These are phyloP conservation scores for Xerocomus brunneocitrinus DNA, from an alignment of 768 basidiomycete species.

Conservation along the genomic window DNA sequence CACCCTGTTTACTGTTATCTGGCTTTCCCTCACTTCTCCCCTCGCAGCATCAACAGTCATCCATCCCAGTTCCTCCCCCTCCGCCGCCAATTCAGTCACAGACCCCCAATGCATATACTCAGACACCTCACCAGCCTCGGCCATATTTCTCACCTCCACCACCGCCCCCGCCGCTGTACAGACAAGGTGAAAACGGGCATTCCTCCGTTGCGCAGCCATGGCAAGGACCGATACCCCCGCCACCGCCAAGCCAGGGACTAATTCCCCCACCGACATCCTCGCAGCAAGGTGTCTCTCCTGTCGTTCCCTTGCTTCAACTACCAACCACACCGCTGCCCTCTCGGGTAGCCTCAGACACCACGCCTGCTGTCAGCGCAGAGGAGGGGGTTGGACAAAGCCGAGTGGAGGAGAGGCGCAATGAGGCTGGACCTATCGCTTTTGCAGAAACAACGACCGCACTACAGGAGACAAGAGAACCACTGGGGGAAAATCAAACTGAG, in stretches of 20 bases:
- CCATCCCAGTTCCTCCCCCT: constrained; percentile 17
- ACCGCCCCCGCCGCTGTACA: constrained; percentile 9
- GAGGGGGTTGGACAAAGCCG: constrained; percentile 37
- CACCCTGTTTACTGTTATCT: not conserved
- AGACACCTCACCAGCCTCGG: constrained; percentile 18
- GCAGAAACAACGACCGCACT: not conserved
- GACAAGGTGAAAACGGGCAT: not conserved
- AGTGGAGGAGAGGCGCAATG: constrained; percentile 33
- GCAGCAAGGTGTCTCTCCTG: not conserved
- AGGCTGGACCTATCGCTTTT: not conserved
- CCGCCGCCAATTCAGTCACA: constrained; percentile 11
- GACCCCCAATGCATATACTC: constrained; percentile 11
- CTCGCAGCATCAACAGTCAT: constrained; percentile 11
- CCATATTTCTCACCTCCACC: constrained; percentile 21
- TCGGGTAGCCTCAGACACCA: not conserved
- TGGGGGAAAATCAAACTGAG: constrained; percentile 14
- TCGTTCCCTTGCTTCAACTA: constrained; percentile 14
- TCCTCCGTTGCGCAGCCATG: constrained; percentile 4
- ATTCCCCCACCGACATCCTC: constrained; percentile 5
- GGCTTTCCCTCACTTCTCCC: not conserved
- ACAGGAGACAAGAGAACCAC: not conserved
- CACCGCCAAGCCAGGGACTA: constrained; percentile 5
- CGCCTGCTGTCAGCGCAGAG: constrained; percentile 19
- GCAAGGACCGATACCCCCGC: constrained; percentile 1
- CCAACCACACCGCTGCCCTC: constrained; percentile 21